A percentile compares a stretch with the other conserved stretches of the same genome.
These are phyloP conservation scores for Oryza glaberrima DNA, from an alignment of 176 grass and related monocot species.

Conservation along the genomic window DNA sequence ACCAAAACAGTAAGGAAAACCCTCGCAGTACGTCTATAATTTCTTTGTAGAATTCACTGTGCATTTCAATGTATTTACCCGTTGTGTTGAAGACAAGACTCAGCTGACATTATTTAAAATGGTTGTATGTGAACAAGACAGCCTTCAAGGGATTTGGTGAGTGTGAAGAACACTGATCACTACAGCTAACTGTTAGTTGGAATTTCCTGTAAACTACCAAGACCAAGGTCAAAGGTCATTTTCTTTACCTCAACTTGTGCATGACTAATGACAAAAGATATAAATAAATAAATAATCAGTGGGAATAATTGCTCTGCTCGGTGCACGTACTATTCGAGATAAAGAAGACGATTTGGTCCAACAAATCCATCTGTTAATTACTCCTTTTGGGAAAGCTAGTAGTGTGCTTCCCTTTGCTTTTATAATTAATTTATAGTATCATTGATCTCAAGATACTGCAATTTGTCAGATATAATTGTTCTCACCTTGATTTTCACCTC, in stretches of 20 bases:
- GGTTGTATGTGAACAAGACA: conserved; percentile 40
- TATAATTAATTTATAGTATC: not conserved
- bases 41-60: not conserved
- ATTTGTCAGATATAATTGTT: not conserved
- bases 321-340: conserved; percentile 31
- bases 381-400: conserved; percentile 40
- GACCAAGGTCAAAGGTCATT: conserved; percentile 21
- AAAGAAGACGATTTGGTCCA: conserved; percentile 39
- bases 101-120: not conserved
- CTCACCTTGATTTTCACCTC: conserved; percentile 9
- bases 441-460: not conserved
- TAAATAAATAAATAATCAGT: not conserved
- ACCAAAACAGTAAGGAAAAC: no score
- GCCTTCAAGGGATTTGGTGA: conserved; percentile 1
- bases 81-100: not conserved
- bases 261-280: conserved; percentile 35
- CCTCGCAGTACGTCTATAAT: not conserved
- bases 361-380: conserved; percentile 32
- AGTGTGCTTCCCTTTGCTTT: conserved; percentile 25
- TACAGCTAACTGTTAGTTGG: not conserved
- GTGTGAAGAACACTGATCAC: conserved; percentile 22
- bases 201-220: conserved; percentile 32
- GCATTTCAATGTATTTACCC: not conserved
- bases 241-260: conserved; percentile 34
- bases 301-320: conserved; percentile 7